Base-by-base conservation (phyloP, 768 basidiomycete species). In the Solioccasus polychromus region DNA sequence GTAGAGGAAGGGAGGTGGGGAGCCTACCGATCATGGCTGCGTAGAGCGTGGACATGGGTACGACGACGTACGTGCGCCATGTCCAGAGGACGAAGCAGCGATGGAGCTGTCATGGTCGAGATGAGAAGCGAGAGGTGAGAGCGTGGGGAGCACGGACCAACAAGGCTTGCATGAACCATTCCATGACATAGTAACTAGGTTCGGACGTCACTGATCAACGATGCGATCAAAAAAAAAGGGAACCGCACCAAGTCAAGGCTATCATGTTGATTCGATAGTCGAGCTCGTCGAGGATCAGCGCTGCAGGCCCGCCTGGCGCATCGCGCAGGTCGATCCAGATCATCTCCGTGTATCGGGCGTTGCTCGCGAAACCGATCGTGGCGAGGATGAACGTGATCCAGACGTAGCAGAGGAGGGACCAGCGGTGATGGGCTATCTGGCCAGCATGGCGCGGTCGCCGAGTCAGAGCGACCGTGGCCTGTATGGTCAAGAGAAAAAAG, bases 291-390 rank as follows among this genome's bases (percentile, higher is more conserved):
- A 44, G 38, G 28, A 55, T 47, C 39, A 30, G 50, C 28, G 52
- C 54, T 11, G 47, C 54, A 5, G 55, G 43, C 5, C 51, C 52
- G 30, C 51, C 52, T 0, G 45, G 31, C 6, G 43, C 17, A 24
- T 50, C 47, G 11, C 66, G 63, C 25, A 61, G 7, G 29, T 68
- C 63, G 18, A 67, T 64, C 52, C 48, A 71, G n/a, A 66, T 60
- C 64, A 62, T 55, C 18, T 49, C 59, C 42, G 53, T 67, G 44
- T 60, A 66, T 30, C 52, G 59, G 3, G 53, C 47, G 20, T 67
- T 59, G 2, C 35, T 46, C 7, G 48, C 63, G 6, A 62, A 52
- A 8, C 53, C 57, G 9, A 70, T 41, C 1, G 59, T 61, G 5
- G 51, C 68, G 26, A 67, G 40, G 12, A 30, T 8, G 24, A 68